These are phyloP conservation scores for Rhizoclosmatium globosum DNA, from an alignment of 192 early-diverging fungal genomes.

Conservation along the genomic window DNA sequence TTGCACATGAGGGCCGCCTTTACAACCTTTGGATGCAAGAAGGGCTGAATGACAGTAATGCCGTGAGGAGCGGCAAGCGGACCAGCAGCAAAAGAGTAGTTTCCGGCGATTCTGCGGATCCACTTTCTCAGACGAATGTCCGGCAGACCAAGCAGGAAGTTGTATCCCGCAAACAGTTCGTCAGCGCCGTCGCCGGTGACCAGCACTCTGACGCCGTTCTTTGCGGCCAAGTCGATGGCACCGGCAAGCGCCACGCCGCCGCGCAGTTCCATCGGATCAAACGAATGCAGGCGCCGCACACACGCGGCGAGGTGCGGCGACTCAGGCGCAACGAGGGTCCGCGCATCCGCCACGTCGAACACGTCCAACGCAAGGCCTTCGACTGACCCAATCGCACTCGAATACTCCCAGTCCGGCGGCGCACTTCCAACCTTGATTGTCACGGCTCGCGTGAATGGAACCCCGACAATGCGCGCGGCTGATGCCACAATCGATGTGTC, in stretches of 20 bases:
- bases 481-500: constrained; percentile 74
- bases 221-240: constrained; percentile 54
- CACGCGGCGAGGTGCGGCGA: constrained; percentile 54
- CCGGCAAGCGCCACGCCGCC: constrained; percentile 67
- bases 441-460: constrained; percentile 55
- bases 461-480: constrained; percentile 31
- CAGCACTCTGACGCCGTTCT: constrained; percentile 54
- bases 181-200: constrained; percentile 76
- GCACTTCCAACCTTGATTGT: constrained; percentile 47
- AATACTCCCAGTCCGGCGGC: constrained; percentile 64
- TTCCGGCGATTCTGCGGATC: constrained; percentile 49
- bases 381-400: constrained; percentile 54
- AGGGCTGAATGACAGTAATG: constrained; percentile 73
- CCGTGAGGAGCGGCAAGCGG: constrained; percentile 57
- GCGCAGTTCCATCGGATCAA: constrained; percentile 79
- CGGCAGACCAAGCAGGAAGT: constrained; percentile 64
- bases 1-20: constrained; percentile 59
- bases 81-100: constrained; percentile 68
- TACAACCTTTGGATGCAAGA: constrained; percentile 60
- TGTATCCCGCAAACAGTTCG: constrained; percentile 77
- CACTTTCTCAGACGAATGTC: constrained; percentile 55
- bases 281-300: constrained; percentile 63
- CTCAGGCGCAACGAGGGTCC: constrained; percentile 35
- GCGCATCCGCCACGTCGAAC: constrained; percentile 53
- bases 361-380: constrained; percentile 55